A percentile compares a stretch with the other conserved stretches of the same genome.
phyloP scores from a whole-genome alignment of 495 filamentous ascomycete genomes.

The Talaromyces wortmannii region DNA sequence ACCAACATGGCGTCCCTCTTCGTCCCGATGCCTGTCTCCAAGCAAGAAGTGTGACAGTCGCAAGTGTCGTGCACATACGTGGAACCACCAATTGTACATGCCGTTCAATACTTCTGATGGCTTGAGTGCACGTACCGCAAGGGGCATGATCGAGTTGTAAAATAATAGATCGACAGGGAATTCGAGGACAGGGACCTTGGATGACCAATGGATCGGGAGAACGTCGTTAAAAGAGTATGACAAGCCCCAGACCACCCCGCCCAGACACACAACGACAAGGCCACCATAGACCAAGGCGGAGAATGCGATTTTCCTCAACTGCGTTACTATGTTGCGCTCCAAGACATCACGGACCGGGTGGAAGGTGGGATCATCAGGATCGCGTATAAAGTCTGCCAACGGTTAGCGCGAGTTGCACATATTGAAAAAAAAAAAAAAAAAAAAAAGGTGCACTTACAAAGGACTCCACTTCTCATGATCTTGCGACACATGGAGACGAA shows the following conservation, averaged over 20 bases:
- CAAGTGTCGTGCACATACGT: slow-evolving; percentile 70
- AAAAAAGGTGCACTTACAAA: slow-evolving; percentile 54
- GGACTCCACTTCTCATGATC: slow-evolving; percentile 87
- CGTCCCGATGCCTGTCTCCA: slow-evolving; percentile 69
- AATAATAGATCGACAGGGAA: slow-evolving; percentile 92
- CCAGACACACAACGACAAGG: slow-evolving; percentile 86
- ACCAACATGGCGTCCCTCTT: slow-evolving; percentile 64
- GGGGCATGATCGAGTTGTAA: slow-evolving; percentile 91
- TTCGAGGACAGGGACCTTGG: slow-evolving; percentile 83
- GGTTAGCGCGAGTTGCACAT: slow-evolving; percentile 15
- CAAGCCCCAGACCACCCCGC: slow-evolving; percentile 93
- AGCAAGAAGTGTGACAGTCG: slow-evolving; percentile 91
- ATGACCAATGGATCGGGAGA: slow-evolving; percentile 87
- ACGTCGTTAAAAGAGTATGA: slow-evolving; percentile 56
- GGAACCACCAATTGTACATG: slow-evolving; percentile 96
- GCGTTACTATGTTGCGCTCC: slow-evolving; percentile 85
- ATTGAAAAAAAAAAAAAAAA: background rate
- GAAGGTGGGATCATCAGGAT: slow-evolving; percentile 97
- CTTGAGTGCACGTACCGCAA: slow-evolving; percentile 72
- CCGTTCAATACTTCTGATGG: slow-evolving; percentile 76
- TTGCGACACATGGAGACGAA: slow-evolving; percentile 99
- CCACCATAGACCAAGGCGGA: slow-evolving; percentile 94
- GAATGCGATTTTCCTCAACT: slow-evolving; percentile 93
- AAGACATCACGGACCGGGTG: slow-evolving; percentile 96
- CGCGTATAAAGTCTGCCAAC: slow-evolving; percentile 80